Conservation (phyloP, 1,284 basidiomycete species). For the Irpex rosettiformis region DNA sequence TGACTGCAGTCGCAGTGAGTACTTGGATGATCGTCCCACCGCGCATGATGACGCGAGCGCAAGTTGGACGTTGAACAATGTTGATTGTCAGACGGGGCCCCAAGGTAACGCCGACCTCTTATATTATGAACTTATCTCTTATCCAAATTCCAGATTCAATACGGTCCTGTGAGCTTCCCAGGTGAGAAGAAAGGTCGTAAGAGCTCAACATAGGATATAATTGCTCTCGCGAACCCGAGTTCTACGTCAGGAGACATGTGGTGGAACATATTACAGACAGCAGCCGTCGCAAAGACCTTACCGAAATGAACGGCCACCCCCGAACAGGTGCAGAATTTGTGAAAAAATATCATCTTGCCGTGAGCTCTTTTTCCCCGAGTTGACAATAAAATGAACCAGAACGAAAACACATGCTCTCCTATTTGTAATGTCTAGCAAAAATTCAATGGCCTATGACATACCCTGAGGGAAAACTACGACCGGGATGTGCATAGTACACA, state of each 20-base stretch:
- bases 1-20: not conserved
- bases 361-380: not conserved
- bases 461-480: not conserved
- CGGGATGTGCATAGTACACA: not conserved
- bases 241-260: not conserved
- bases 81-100: not conserved
- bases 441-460: not conserved
- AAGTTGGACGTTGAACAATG: no score
- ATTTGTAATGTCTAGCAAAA: not conserved
- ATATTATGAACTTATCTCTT: not conserved
- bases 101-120: not conserved
- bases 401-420: not conserved
- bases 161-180: not conserved
- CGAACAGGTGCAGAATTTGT: not conserved
- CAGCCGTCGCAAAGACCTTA: not conserved
- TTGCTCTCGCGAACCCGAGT: not conserved
- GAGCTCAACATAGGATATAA: not conserved
- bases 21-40: not conserved
- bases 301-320: not conserved
- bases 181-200: not conserved
- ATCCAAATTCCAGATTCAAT: not conserved
- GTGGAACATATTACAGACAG: not conserved
- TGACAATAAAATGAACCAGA: not conserved
- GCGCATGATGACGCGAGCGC: not conserved
- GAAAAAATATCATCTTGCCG: no score